Evolutionary conservation across 176 grass and related monocot genomes (phyloP).

Genomic region (Saccharum officinarum): DNA sequence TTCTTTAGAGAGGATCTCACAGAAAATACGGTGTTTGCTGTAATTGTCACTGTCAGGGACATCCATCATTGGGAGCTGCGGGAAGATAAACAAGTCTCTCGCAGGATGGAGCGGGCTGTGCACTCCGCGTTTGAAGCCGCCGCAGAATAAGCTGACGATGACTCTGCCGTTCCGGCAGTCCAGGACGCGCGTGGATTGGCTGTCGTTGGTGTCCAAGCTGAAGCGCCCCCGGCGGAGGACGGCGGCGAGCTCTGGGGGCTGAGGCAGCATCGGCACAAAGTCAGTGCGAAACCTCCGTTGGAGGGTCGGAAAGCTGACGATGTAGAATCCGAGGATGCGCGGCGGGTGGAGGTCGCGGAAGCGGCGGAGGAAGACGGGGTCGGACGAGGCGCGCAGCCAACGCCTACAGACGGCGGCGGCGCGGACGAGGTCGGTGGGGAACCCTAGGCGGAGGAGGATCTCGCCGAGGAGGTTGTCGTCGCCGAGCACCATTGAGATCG

Average conservation of each 20-base stretch:
- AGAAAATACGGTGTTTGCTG: neutral
- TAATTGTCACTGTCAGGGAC: neutral
- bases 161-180: neutral
- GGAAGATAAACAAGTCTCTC: neutral
- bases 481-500: neutral
- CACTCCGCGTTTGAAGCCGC: neutral
- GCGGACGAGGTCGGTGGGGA: conserved; percentile 13
- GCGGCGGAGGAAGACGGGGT: conserved; percentile 18
- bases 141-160: neutral
- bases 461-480: conserved; percentile 15
- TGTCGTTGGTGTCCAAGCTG: neutral
- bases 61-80: neutral
- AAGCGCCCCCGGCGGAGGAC: neutral
- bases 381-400: neutral
- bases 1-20: neutral
- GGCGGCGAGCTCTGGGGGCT: neutral
- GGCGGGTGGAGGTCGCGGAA: conserved; percentile 14
- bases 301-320: neutral
- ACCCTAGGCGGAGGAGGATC: conserved; percentile 7
- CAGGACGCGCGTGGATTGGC: neutral
- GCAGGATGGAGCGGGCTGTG: neutral
- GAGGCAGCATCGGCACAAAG: neutral
- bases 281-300: neutral
- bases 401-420: neutral
- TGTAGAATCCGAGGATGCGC: neutral